Conservation (phyloP, 441 rosid species). For the Cnidoscolus chayamansa region DNA sequence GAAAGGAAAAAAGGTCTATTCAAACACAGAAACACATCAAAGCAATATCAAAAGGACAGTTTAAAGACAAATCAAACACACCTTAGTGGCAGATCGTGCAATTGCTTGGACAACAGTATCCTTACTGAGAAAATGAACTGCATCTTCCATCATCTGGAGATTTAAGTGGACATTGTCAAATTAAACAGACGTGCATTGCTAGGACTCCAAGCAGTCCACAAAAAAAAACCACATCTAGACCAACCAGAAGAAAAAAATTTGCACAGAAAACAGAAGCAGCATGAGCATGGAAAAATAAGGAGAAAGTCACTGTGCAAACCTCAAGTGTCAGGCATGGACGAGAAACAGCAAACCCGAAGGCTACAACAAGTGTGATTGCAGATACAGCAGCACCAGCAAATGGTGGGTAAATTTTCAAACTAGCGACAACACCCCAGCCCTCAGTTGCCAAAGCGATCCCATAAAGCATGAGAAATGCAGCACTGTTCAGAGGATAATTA, state of each 20-base stretch:
- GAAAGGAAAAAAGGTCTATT: not conserved
- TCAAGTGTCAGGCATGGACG: constrained; percentile 98
- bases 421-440: constrained; percentile 99
- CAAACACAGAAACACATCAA: constrained; percentile 11
- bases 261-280: constrained; percentile 14
- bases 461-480: constrained; percentile 94
- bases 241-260: constrained; percentile 12
- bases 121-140: constrained; percentile 96
- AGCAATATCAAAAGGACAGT: not conserved
- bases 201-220: not conserved
- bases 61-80: constrained; percentile 29
- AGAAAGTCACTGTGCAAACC: constrained; percentile 35
- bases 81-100: constrained; percentile 98
- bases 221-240: not conserved
- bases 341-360: constrained; percentile 99
- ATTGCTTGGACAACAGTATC: constrained; percentile 98
- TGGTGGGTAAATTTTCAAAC: constrained; percentile 96
- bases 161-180: constrained; percentile 28
- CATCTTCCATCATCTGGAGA: constrained; percentile 97
- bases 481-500: constrained; percentile 48
- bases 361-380: constrained; percentile 95
- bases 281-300: constrained; percentile 15
- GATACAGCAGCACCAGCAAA: constrained; percentile 99
- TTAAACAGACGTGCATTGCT: constrained; percentile 13
- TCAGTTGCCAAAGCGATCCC: constrained; percentile 99